A percentile compares a stretch with the other conserved stretches of the same genome.
Evolutionary conservation across 1,284 basidiomycete species (phyloP).

Genomic region (Ganoderma leucocontextum): DNA sequence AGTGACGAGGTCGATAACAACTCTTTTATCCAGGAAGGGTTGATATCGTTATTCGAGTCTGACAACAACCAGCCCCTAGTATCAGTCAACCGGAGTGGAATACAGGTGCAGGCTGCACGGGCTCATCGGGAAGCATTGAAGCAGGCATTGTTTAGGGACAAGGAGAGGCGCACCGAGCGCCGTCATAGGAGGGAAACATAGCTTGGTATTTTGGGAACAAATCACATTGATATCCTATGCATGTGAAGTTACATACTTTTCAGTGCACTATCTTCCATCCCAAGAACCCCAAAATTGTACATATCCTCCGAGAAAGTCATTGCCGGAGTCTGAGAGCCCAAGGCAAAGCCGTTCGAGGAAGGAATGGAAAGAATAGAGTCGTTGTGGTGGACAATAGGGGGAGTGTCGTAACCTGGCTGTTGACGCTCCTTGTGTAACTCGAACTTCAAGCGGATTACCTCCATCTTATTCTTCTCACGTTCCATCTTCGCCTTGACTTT

Average conservation of each 20-base stretch:
- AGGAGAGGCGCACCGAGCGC: neutral
- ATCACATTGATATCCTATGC: conserved; percentile 8
- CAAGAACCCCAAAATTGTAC: neutral
- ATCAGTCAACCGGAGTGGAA: neutral
- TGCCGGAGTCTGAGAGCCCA: neutral
- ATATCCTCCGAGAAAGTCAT: neutral
- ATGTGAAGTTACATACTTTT: conserved; percentile 25
- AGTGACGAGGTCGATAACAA: neutral
- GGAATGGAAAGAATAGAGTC: too few species aligned
- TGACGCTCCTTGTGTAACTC: neutral
- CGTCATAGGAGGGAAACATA: neutral
- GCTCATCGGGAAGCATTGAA: neutral
- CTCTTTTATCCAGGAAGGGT: neutral
- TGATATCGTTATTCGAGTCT: neutral
- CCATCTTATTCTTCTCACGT: neutral
- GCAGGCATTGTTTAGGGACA: neutral
- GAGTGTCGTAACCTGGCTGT: too few species aligned
- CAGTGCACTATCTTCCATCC: neutral
- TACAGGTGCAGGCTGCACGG: neutral
- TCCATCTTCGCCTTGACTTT: neutral
- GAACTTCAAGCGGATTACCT: neutral
- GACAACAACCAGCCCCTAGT: neutral
- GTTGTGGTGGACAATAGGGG: neutral
- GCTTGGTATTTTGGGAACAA: neutral
- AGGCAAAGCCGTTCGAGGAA: too few species aligned